Base-by-base conservation (phyloP, 2,329 filamentous ascomycete genomes). In the Penicillium paneum region DNA sequence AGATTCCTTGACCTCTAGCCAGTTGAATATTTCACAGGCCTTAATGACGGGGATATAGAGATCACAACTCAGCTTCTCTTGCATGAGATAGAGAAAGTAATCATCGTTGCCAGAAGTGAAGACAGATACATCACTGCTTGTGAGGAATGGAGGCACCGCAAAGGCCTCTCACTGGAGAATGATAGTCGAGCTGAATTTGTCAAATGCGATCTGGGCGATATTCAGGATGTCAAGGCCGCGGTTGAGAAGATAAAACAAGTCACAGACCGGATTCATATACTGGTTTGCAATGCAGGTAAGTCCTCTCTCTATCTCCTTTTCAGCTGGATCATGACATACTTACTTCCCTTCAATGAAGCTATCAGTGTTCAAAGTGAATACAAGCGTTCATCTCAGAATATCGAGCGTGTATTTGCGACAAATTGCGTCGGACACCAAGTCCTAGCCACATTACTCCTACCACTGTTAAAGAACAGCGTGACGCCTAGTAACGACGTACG, bases 361-460 rank as follows among this genome's bases (percentile, higher is more conserved):
- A 40, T 66, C 10, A 59, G 64, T 3, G 54, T 65, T 4, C 50
- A 56, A 19, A 44, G 57, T 19, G 42, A 68, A 26, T 66, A 62
- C 51, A 56, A 56, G 21, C 56, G 63, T 29, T 71, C 65, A 8
- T 59, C 62, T 2, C 59, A 81, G 19, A 75, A 76, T 8, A 63
- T 81, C 38, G 80, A 83, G 60, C 59, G 64, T 31, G 78, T 76
- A 7, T 83, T 83, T 58, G 78, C 69, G 5, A 70, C 80, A 57
- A 78, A 74, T 52, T 78, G 82, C 57, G 71, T 81, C 39, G 79
- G 79, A 5, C 78, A 83, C 59, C 75, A 78, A 13, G 65, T 81
- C 2, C 72, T 83, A 0, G 78, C 79, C 61, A 75, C 77, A 50
- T 72, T 81, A 3, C 70, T 83, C 3, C 66, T 65, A 3, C 73